Base-by-base conservation (phyloP, 1,284 basidiomycete species). In the Boletus albobrunnescens region DNA sequence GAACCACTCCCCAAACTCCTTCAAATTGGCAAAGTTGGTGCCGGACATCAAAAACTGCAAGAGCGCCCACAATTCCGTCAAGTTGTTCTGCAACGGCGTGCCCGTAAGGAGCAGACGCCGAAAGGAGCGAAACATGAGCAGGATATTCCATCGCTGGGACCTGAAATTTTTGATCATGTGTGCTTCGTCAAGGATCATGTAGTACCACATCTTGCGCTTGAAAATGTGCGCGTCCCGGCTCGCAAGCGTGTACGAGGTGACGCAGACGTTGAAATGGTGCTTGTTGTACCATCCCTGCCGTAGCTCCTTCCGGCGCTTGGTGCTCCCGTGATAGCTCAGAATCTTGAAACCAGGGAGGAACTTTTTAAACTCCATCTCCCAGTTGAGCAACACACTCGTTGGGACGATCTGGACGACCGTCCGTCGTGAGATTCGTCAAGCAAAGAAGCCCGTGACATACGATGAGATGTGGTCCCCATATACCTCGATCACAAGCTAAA, bases 281-380 rank as follows among this genome's bases (percentile, higher is more conserved):
- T 91, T 91, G 52, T 92, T 89, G 61, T 89, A 87, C 95, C 95
- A 98, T 11, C 95, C 95, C 51, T 90, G 81, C 10, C 94, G 84
- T 39, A 95, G 82, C 57, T 96, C 93, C 66, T 94, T 95, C 43
- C 94, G 85, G 50, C 94, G 90, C 67, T 92, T 93, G 47, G 89
- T 87, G 39, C 78, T 83, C 24, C 94, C 94, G 61, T 96, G 94
- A 70, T 97, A 98, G 49, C 91, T 90, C 30, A 98, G 73, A 47
- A 91, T 83, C 58, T 84, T 89, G 77, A 97, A 94, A 1, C 94
- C 94, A 0, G 94, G 94, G 3, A 97, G 73, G 64, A 97, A 97
- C 69, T 96, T 96, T 69, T 97, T 96, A 76, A 97, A 97, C 67
- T 97, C 94, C 89, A 97, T 95, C 67, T 96, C 94, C 94, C 94